These are phyloP conservation scores for Gastrolobium villosum DNA, from an alignment of 306 rosid genomes.

Conservation along the genomic window DNA sequence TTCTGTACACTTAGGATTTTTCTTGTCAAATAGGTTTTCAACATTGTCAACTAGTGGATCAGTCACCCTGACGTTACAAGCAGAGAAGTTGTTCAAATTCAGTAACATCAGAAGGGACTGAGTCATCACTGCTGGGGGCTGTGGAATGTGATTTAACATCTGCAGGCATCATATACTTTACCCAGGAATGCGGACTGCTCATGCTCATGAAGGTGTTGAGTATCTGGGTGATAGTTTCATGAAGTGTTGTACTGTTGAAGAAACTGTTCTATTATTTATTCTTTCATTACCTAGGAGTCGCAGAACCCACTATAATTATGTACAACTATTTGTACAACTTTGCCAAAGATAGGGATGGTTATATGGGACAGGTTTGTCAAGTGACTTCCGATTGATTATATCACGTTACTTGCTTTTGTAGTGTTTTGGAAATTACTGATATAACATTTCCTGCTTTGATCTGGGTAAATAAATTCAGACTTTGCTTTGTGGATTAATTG, in stretches of 20 bases:
- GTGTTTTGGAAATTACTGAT: slow-evolving; percentile 9
- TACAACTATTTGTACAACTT: slow-evolving; percentile 84
- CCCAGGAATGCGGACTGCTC: slow-evolving; percentile 80
- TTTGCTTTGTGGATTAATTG: slow-evolving; percentile 85
- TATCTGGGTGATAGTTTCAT: slow-evolving; percentile 69
- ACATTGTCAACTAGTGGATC: slow-evolving; percentile 11
- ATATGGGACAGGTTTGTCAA: slow-evolving; percentile 79
- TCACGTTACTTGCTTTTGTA: neutral
- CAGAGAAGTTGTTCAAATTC: slow-evolving; percentile 73
- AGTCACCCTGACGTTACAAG: slow-evolving; percentile 7
- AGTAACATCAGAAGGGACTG: slow-evolving; percentile 54
- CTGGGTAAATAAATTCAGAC: slow-evolving; percentile 59
- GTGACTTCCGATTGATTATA: neutral
- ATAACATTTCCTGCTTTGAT: slow-evolving; percentile 11
- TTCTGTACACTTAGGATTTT: neutral
- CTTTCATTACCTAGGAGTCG: slow-evolving; percentile 96
- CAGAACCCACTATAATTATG: slow-evolving; percentile 96
- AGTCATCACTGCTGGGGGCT: slow-evolving; percentile 50
- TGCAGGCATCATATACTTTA: slow-evolving; percentile 83
- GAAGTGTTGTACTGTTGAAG: slow-evolving; percentile 70
- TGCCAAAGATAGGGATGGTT: slow-evolving; percentile 68
- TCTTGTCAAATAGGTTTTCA: slow-evolving; percentile 22
- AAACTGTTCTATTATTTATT: no score
- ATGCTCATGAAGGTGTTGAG: slow-evolving; percentile 75
- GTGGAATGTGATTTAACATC: slow-evolving; percentile 54